Base-by-base conservation (phyloP, 2,329 filamentous ascomycete species). In the Fusarium luffae region DNA sequence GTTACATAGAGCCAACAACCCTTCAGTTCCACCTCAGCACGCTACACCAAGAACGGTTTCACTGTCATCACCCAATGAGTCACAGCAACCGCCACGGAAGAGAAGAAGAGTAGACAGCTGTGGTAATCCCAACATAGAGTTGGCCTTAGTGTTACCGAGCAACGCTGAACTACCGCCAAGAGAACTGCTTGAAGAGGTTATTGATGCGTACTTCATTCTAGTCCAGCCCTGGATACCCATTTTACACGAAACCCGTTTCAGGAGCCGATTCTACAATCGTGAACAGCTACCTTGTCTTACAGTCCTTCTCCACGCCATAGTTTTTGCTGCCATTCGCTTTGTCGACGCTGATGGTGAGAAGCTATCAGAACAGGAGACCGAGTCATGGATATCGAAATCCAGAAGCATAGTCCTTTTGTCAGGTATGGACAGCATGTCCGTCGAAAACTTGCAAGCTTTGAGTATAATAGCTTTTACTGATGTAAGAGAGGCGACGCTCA, bases 181-280 rank as follows among this genome's bases (percentile, higher is more conserved):
- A 2, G 71, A 72, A 2, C 30, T 73, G 1, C 37, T 73, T 0
- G 71, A 73, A 27, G 71, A 73, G 3, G 59, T 74, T 7, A 60
- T 74, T 25, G 68, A 59, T 5, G 62, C 71, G 0, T 73, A 73
- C n/a, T 73, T 73, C 25, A 60, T 42, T 5, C 7, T 67, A 6
- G 62, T 73, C 6, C 71, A 73, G 27, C 71, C 71, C 32, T 73
- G 71, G 71, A 70, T 73, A 30, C 71, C 71, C 0, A 60, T 73
- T 0, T 30, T 73, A 0, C 71, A 73, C 11, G 71, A 73, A n/a
- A 74, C 71, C 0, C 67, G 67, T 0, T 73, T 73, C 41, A 49
- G 71, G 7, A 59, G 63, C 2, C 69, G 71, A 3, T 70, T 73
- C 12, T 63, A 70, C 13, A 73, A 59, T 2, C 56, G 68, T 7